Evolutionary conservation across 345 rosid species (phyloP), one percentile per base, ranked within the genome.

Genomic region (Lepidium africanum): DNA sequence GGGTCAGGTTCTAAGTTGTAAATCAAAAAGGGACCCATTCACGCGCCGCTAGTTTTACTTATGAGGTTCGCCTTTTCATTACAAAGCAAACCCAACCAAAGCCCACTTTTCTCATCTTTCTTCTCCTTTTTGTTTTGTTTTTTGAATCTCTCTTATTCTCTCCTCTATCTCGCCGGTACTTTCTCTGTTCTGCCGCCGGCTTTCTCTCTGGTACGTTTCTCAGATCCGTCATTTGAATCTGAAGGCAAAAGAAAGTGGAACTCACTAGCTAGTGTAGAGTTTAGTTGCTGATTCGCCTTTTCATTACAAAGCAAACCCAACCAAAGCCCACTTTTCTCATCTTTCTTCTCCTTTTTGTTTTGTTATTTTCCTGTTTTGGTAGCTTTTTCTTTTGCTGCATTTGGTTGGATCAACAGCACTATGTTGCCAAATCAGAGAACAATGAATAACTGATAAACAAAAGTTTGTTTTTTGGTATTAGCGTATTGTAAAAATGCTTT

Each of bases 211-310:
- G 63, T 19, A 42, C 38, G 10, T 12, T 11, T 48, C 72, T 51
- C 70, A 65, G 77, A 73, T 73, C 67, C 55, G 42, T 53, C 41
- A 43, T 33, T 67, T 66, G 13, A 72, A 71, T 71, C 69, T 63
- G 48, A 51, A 53, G n/a, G 2, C 45, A 23, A 42, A 35, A 32
- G 14, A 67, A 32, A 56, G 5, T 55, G 21, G 38, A 45, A 32
- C 60, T 27, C 59, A 41, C 60, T 50, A 6, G 11, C 0, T 13
- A 54, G 43, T 54, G 41, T 40, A 41, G 49, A 25, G 7, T 59
- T 59, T 41, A n/a, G 50, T 42, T 39, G 15, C 62, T 48, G 32
- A 5, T 21, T 49, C 35, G 2, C 38, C 45, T 62, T 71, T 53
- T 46, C 33, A 21, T 52, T 53, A 30, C 60, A 50, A 40, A 40